Conservation (phyloP, 768 basidiomycete genomes). For the Clathrus columnatus region DNA sequence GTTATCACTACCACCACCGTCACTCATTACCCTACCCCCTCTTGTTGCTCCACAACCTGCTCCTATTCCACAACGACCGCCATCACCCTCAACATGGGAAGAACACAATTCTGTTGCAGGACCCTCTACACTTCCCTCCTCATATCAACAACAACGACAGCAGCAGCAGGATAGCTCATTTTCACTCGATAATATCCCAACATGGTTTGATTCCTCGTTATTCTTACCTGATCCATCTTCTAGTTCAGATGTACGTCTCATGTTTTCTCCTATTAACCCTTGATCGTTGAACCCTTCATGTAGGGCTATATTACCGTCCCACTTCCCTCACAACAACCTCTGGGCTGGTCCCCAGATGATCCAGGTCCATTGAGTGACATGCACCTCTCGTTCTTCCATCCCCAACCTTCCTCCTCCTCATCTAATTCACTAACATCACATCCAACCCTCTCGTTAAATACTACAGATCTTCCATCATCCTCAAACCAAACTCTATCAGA, state of each 20-base stretch:
- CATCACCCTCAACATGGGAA: slow-evolving; percentile 1
- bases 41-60: slow-evolving; percentile 22
- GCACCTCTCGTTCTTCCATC: slow-evolving; percentile 1
- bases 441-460: background rate
- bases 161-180: background rate
- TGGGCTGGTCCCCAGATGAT: slow-evolving; percentile 9
- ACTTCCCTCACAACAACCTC: slow-evolving; percentile 1
- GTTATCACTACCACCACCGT: slow-evolving; percentile 12
- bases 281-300: background rate
- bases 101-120: background rate
- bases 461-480: background rate
- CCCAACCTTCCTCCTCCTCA: background rate
- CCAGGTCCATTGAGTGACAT: background rate
- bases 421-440: background rate
- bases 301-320: slow-evolving; percentile 3
- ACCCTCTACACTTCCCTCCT: background rate
- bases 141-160: background rate
- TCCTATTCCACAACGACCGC: slow-evolving; percentile 2
- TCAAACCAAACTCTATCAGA: background rate
- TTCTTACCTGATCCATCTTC: background rate
- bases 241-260: background rate
- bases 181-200: background rate
- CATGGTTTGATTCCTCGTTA: background rate
- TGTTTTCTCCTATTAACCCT: background rate
- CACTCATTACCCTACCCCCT: slow-evolving; percentile 9